Evolutionary conservation across 1,139 yeast genomes (phyloP).

Genomic region (Petasospora fabianii): DNA sequence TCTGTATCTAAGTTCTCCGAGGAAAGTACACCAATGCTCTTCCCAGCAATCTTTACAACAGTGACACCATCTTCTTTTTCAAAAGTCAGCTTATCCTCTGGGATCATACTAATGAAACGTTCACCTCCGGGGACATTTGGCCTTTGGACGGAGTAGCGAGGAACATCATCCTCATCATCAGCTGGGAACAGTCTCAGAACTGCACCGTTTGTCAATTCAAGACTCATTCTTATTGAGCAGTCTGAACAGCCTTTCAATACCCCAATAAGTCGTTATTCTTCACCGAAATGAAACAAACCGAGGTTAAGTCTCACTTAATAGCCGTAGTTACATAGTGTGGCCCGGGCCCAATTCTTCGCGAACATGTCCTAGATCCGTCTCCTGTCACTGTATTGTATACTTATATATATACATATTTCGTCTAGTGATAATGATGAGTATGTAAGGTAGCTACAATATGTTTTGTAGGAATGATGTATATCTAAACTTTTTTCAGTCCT

Average conservation of each 20-base stretch:
- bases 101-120: slow-evolving; percentile 17
- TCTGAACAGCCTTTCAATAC: no score
- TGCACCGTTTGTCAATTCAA: slow-evolving; percentile 17
- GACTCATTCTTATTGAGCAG: slow-evolving; percentile 12
- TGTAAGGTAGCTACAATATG: no score
- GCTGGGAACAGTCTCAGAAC: slow-evolving; percentile 26
- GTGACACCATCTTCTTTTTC: slow-evolving; percentile 4
- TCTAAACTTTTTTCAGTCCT: slow-evolving; percentile 3
- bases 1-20: not conserved
- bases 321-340: no score
- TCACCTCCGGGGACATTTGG: slow-evolving; percentile 10
- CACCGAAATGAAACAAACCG: no score
- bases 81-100: slow-evolving; percentile 12
- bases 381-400: no score
- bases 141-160: slow-evolving; percentile 25
- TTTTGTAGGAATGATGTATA: no score
- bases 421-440: no score
- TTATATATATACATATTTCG: no score
- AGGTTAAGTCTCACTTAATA: no score
- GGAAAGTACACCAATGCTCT: slow-evolving; percentile 13
- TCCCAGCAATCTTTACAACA: slow-evolving; percentile 10
- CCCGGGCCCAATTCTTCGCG: no score
- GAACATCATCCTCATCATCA: slow-evolving; percentile 24
- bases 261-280: no score
- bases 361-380: no score